These are phyloP conservation scores for Haberlea rhodopensis DNA, from an alignment of 257 asterid species.

Conservation along the genomic window DNA sequence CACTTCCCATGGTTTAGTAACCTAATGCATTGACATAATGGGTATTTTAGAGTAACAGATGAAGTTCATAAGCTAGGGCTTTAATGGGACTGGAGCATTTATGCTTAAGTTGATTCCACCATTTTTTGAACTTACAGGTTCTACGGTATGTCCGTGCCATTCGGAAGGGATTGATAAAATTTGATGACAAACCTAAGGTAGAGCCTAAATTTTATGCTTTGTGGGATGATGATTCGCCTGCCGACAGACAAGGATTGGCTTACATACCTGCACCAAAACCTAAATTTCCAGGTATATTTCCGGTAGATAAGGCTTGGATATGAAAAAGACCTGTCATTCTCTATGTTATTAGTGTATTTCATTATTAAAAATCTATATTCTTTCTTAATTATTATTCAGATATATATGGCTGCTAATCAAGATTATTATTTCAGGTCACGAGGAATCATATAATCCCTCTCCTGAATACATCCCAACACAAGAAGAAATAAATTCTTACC, in stretches of 20 bases:
- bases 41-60: neutral
- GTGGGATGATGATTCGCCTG: slow-evolving; percentile 80
- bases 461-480: slow-evolving; percentile 83
- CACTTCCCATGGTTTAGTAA: neutral
- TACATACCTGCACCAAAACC: slow-evolving; percentile 92
- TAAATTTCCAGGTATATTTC: slow-evolving; percentile 71
- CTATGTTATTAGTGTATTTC: neutral
- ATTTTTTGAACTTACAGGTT: slow-evolving; percentile 47
- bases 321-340: slow-evolving; percentile 9
- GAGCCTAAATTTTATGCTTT: slow-evolving; percentile 54
- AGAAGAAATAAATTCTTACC: slow-evolving; percentile 82
- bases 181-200: slow-evolving; percentile 76
- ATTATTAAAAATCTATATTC: neutral
- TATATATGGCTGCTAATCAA: slow-evolving; percentile 19
- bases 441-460: slow-evolving; percentile 91
- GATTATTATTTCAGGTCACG: slow-evolving; percentile 67
- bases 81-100: slow-evolving; percentile 12
- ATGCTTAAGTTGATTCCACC: neutral
- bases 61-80: neutral
- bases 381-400: neutral
- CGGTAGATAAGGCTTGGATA: slow-evolving; percentile 6
- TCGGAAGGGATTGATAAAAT: slow-evolving; percentile 70
- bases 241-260: slow-evolving; percentile 81
- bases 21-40: neutral
- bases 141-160: slow-evolving; percentile 71